Evolutionary conservation across 495 filamentous ascomycete genomes (phyloP).

Genomic region (Aspergillus taichungensis): DNA sequence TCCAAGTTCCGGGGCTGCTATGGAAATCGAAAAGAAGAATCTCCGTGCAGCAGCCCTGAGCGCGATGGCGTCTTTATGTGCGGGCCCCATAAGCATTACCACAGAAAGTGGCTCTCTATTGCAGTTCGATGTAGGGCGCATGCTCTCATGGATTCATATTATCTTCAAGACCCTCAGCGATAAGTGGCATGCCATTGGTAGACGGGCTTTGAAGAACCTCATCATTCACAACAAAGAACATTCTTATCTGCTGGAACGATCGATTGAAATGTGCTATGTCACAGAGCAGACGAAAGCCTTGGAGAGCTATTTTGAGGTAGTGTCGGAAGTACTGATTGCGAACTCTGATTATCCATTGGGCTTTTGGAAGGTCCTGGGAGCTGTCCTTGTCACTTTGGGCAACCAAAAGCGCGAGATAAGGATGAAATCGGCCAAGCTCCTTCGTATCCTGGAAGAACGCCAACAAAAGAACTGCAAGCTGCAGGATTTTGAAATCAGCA

Average conservation of each 20-base stretch:
- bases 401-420: constrained; percentile 81
- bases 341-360: constrained; percentile 67
- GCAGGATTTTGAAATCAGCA: constrained; percentile 95
- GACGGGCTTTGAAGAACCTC: constrained; percentile 81
- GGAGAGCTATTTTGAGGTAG: constrained; percentile 92
- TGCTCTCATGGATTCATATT: constrained; percentile 88
- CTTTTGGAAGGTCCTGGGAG: constrained; percentile 83
- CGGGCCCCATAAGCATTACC: constrained; percentile 79
- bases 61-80: constrained; percentile 90
- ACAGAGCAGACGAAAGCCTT: constrained; percentile 62
- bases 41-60: constrained; percentile 83
- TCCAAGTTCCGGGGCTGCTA: constrained; percentile 68
- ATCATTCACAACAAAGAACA: constrained; percentile 84
- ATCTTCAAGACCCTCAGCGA: constrained; percentile 89
- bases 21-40: constrained; percentile 94
- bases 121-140: constrained; percentile 83
- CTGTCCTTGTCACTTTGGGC: constrained; percentile 83
- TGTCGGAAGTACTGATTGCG: constrained; percentile 76
- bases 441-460: constrained; percentile 75
- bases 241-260: constrained; percentile 72
- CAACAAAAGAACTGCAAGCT: constrained; percentile 80
- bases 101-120: constrained; percentile 75
- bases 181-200: constrained; percentile 83
- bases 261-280: constrained; percentile 81
- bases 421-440: constrained; percentile 77